These are phyloP conservation scores for Lizonia empirigonia DNA, from an alignment of 2,329 filamentous ascomycete genomes.

Conservation along the genomic window DNA sequence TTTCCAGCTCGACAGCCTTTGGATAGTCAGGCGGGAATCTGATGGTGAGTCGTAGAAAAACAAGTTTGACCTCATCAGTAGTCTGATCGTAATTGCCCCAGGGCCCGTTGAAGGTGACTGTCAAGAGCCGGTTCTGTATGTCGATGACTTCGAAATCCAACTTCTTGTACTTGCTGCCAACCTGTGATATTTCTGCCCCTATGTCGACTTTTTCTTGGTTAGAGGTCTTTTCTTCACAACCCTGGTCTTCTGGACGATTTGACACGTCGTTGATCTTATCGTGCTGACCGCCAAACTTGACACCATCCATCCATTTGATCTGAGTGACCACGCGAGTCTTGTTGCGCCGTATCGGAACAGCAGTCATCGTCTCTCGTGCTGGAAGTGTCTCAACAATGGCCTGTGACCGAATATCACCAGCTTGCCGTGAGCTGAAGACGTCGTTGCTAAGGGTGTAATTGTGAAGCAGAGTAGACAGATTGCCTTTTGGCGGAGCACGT, in stretches of 20 bases:
- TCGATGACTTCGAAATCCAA: conserved; percentile 65
- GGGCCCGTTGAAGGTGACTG: conserved; percentile 64
- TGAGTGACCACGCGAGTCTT: conserved; percentile 60
- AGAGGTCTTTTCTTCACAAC: conserved; percentile 36
- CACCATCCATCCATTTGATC: conserved; percentile 69
- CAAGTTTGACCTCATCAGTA: conserved; percentile 47
- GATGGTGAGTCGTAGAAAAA: conserved; percentile 63
- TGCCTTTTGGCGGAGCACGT: conserved; percentile 30
- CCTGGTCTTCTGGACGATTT: conserved; percentile 23
- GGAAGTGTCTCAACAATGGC: conserved; percentile 10
- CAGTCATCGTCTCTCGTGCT: conserved; percentile 52
- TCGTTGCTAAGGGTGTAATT: conserved; percentile 27
- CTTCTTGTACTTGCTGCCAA: conserved; percentile 65
- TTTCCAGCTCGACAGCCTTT: conserved; percentile 49
- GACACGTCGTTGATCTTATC: conserved; percentile 31
- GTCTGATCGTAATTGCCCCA: conserved; percentile 56
- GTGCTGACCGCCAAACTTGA: conserved; percentile 60
- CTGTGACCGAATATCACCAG: conserved; percentile 11
- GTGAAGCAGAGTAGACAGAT: conserved; percentile 36
- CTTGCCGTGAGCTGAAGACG: conserved; percentile 12
- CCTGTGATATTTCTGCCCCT: conserved; percentile 65
- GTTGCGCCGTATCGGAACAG: conserved; percentile 56
- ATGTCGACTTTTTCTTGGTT: conserved; percentile 53
- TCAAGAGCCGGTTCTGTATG: conserved; percentile 58
- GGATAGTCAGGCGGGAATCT: conserved; percentile 65